A percentile compares a stretch with the other conserved stretches of the same genome.
phyloP scores from a whole-genome alignment of 257 asterid genomes.

The Ehretia macrophylla region DNA sequence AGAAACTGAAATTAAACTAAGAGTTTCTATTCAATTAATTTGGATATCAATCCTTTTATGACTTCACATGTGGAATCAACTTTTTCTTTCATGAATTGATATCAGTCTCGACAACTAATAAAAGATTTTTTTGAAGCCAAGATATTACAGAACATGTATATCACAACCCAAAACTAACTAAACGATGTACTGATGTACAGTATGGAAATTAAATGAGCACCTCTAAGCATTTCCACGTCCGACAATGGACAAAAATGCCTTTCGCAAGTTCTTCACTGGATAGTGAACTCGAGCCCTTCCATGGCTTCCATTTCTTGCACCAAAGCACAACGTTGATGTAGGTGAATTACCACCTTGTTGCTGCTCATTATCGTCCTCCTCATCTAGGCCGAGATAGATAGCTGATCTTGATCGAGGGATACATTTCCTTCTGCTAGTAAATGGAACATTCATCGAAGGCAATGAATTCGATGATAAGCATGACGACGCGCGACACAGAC shows the following conservation, averaged over 20 bases:
- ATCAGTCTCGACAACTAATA: too few relatives aligned
- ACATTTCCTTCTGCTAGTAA: neutral
- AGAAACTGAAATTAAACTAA: neutral
- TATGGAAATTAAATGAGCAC: neutral
- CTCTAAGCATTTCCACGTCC: neutral
- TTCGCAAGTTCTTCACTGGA: neutral
- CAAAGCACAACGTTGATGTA: neutral
- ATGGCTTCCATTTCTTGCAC: neutral
- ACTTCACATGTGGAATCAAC: too few relatives aligned
- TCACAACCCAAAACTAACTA: neutral
- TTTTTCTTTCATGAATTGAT: too few relatives aligned
- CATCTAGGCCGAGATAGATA: neutral
- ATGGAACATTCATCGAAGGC: neutral
- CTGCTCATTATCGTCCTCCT: neutral
- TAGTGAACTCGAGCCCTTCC: neutral
- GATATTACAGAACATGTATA: neutral
- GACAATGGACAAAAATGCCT: constrained; percentile 1
- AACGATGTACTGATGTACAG: too few relatives aligned
- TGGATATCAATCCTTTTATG: too few relatives aligned
- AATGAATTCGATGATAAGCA: neutral
- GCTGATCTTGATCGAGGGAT: constrained; percentile 1
- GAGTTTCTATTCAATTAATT: too few relatives aligned
- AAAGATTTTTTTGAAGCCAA: too few relatives aligned
- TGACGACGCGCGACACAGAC: neutral
- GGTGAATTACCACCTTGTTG: neutral